Evolutionary conservation across 805 yeast species (phyloP), one percentile per base, ranked within the genome.

Genomic region (Candida vartiovaarae): DNA sequence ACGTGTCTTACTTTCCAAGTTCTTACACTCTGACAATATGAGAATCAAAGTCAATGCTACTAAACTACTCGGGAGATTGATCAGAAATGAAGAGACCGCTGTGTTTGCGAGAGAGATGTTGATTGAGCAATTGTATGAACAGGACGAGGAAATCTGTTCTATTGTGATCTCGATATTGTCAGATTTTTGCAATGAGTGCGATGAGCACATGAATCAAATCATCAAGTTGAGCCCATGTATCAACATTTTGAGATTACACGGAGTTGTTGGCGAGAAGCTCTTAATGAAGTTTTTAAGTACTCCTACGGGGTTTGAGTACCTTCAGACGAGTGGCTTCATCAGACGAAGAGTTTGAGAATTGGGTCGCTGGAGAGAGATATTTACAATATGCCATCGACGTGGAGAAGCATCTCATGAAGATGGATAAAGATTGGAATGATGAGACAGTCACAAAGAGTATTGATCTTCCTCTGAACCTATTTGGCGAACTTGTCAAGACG

Each of bases 401-500:
- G 47, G 87, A 77, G 56, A 48, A 53, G 3, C 60, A 67, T 24
- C 48, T 76, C 11, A 32, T 48, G 33, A 27, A 52, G 38, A 37
- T 58, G 47, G 50, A 50, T 32, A 33, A 39, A n/a, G 52, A 55
- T 40, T 41, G 43, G 39, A 52, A 50, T 4, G 32, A 33, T 23
- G 34, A 46, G 31, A 31, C 45, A 9, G 28, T 31, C 4, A 8
- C 26, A 24, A 49, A 47, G 45, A 40, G 10, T 38, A 44, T 34
- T 46, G 56, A 35, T 40, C 56, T 69, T 20, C 88, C 89, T 1
- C 62, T 73, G 26, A 90, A 86, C 57, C 85, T 91, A 53, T 88
- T 86, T 61, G 85, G 87, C 11, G 86, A 82, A 53, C 67, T 91
- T 38, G 83, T 87, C 1, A 76, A 82, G 42, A 87, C 96, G 0